Evolutionary conservation across 2,329 filamentous ascomycete species (phyloP).

Genomic region (Botryotinia convoluta): DNA sequence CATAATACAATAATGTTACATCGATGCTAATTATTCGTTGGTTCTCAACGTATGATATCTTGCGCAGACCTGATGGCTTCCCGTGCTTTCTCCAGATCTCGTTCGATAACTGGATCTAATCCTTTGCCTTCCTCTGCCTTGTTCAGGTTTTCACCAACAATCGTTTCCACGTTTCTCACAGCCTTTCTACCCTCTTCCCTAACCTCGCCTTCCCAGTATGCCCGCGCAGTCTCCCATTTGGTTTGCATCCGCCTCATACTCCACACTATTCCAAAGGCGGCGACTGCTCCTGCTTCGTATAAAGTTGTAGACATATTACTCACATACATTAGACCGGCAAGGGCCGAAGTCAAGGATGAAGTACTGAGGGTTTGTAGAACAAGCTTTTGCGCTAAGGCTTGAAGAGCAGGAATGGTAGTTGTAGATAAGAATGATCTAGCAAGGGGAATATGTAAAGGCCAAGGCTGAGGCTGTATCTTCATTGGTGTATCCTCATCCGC

Average conservation of each 20-base stretch:
- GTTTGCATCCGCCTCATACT: conserved; percentile 59
- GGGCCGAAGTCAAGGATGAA: conserved; percentile 57
- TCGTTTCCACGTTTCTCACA: conserved; percentile 54
- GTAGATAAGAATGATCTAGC: conserved; percentile 64
- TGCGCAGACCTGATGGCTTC: conserved; percentile 15
- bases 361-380: conserved; percentile 71
- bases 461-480: conserved; percentile 41
- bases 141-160: conserved; percentile 40
- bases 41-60: conserved; percentile 14
- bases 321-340: conserved; percentile 56
- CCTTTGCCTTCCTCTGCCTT: conserved; percentile 14
- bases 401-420: conserved; percentile 67
- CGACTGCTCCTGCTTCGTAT: conserved; percentile 62
- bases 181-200: conserved; percentile 64
- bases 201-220: conserved; percentile 65
- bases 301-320: conserved; percentile 52
- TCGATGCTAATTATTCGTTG: conserved; percentile 15
- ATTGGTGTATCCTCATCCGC: conserved; percentile 27
- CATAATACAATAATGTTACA: conserved; percentile 20
- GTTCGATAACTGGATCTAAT: conserved; percentile 8
- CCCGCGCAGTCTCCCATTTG: conserved; percentile 59
- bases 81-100: conserved; percentile 14
- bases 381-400: conserved; percentile 69
- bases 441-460: conserved; percentile 72
- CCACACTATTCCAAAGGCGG: conserved; percentile 59